Percentiles rank a stretch among this genome's conserved stretches.
These are phyloP conservation scores for Cystobasidium onofrii DNA, from an alignment of 768 basidiomycete genomes.

Conservation along the genomic window DNA sequence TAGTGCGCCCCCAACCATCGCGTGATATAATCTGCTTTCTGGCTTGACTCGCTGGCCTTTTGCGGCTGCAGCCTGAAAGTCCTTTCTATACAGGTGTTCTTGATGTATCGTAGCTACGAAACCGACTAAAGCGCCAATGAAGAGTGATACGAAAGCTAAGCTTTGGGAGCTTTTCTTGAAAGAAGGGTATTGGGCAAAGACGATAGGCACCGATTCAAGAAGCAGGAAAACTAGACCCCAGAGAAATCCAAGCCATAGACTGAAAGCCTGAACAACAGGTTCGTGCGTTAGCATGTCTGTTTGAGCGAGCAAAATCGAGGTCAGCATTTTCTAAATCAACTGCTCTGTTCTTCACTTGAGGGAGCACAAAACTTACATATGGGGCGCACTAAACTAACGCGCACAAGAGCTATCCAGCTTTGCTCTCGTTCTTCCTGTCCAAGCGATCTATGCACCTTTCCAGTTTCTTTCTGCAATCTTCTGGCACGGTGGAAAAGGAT, in stretches of 20 bases:
- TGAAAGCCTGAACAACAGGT: constrained; percentile 18
- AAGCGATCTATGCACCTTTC: neutral
- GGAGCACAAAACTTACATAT: constrained; percentile 7
- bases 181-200: constrained; percentile 13
- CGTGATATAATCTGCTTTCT: constrained; percentile 29
- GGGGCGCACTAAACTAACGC: constrained; percentile 13
- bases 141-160: constrained; percentile 5
- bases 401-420: neutral
- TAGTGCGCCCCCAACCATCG: constrained; percentile 8
- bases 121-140: constrained; percentile 10
- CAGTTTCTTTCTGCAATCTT: constrained; percentile 16
- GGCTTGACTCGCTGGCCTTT: constrained; percentile 15
- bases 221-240: constrained; percentile 25
- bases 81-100: constrained; percentile 14
- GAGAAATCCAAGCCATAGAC: constrained; percentile 21
- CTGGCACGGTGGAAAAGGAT: neutral
- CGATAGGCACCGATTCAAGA: constrained; percentile 20
- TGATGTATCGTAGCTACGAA: constrained; percentile 9
- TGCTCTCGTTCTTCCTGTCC: constrained; percentile 8
- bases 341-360: no score
- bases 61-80: neutral
- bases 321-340: neutral
- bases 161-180: constrained; percentile 6
- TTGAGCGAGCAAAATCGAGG: neutral
- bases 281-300: constrained; percentile 16